phyloP scores from a whole-genome alignment of 2,329 filamentous ascomycete genomes.

The Colletotrichum tropicicola region DNA sequence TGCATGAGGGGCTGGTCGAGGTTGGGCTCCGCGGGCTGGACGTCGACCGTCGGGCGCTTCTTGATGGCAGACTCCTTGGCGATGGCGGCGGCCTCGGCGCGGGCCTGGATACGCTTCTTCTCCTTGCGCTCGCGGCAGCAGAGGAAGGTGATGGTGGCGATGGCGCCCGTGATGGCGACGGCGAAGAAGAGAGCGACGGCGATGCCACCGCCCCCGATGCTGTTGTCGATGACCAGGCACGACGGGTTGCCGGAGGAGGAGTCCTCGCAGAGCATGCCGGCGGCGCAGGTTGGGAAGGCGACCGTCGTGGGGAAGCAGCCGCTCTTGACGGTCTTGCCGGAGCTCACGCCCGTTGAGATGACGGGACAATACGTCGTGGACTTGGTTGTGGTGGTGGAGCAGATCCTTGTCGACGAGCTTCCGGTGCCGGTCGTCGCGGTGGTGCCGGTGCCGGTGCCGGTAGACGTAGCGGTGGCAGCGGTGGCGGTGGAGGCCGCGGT shows the following conservation, averaged over 20 bases:
- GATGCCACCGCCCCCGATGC: constrained; percentile 53
- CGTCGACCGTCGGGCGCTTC: constrained; percentile 45
- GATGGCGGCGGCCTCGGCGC: constrained; percentile 59
- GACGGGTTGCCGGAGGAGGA: constrained; percentile 47
- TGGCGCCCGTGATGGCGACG: constrained; percentile 45
- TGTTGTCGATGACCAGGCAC: constrained; percentile 53
- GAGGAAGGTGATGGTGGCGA: constrained; percentile 55
- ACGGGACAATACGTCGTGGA: constrained; percentile 49
- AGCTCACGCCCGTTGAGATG: constrained; percentile 45
- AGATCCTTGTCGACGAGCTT: constrained; percentile 23
- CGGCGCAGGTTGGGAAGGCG: constrained; percentile 49
- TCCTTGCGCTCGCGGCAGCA: constrained; percentile 60
- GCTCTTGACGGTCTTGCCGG: constrained; percentile 45
- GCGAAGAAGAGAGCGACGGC: constrained; percentile 59
- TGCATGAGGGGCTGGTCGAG: constrained; percentile 19
- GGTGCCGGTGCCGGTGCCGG: constrained; percentile 40
- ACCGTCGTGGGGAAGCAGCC: constrained; percentile 48
- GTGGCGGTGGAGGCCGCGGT: neutral
- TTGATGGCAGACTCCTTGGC: constrained; percentile 53
- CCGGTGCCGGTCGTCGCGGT: constrained; percentile 35
- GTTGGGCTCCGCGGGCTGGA: neutral
- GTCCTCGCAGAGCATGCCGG: constrained; percentile 54
- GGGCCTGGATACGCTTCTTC: constrained; percentile 52
- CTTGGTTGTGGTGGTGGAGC: constrained; percentile 43
- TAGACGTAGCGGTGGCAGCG: constrained; percentile 40